Evolutionary conservation across 441 rosid genomes (phyloP).

Genomic region (Pelargonium cotyledonis): DNA sequence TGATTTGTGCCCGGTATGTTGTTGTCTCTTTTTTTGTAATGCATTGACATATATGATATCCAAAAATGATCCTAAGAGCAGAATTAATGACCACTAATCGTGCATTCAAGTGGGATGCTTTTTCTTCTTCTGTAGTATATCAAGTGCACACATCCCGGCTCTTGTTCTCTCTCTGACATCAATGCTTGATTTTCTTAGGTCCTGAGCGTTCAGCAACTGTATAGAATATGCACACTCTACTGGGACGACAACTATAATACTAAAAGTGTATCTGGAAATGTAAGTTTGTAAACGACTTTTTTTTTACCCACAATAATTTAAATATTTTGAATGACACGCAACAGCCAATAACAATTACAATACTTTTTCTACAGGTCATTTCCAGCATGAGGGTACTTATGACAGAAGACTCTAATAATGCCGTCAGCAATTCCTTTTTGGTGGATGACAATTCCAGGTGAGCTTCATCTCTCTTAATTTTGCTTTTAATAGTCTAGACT

Average conservation of each 20-base stretch:
- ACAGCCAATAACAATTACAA: not conserved
- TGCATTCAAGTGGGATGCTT: no score
- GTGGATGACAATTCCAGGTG: slow-evolving; percentile 61
- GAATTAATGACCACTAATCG: no score
- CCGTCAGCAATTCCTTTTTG: slow-evolving; percentile 62
- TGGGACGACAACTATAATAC: slow-evolving; percentile 65
- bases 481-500: no score
- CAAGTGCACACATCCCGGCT: no score
- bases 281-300: slow-evolving; percentile 28
- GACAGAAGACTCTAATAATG: slow-evolving; percentile 90
- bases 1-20: slow-evolving; percentile 75
- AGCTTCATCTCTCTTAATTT: no score
- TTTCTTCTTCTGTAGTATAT: no score
- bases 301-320: not conserved
- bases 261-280: slow-evolving; percentile 81
- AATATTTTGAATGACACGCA: not conserved
- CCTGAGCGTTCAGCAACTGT: slow-evolving; percentile 94
- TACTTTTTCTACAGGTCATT: slow-evolving; percentile 51
- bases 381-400: slow-evolving; percentile 88
- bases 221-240: slow-evolving; percentile 67
- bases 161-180: not conserved
- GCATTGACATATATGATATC: no score
- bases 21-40: not conserved
- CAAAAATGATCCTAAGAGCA: no score
- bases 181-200: slow-evolving; percentile 45